Conservation (phyloP, 2,329 filamentous ascomycete genomes). For the Dothistroma pini region DNA sequence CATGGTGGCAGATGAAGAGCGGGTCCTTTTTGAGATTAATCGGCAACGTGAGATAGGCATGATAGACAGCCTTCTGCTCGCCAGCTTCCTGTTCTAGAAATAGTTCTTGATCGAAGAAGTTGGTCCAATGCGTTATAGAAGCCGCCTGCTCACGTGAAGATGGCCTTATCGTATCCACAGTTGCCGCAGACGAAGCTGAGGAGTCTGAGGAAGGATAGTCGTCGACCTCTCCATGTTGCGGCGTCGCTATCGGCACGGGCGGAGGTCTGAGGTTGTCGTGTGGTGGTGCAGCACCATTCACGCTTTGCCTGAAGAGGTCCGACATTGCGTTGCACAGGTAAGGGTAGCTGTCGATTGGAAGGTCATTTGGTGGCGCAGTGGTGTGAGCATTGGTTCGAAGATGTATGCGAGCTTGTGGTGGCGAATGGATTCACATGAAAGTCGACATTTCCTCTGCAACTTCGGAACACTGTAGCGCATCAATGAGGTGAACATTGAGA, state of each 20-base stretch:
- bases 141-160: slow-evolving; percentile 40
- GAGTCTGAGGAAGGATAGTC: slow-evolving; percentile 53
- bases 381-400: slow-evolving; percentile 4
- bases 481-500: not conserved
- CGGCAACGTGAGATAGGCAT: slow-evolving; percentile 85
- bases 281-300: slow-evolving; percentile 10
- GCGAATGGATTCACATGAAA: slow-evolving; percentile 5
- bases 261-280: slow-evolving; percentile 15
- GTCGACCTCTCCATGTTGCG: slow-evolving; percentile 32
- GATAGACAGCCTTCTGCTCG: slow-evolving; percentile 58
- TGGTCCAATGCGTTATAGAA: slow-evolving; percentile 75
- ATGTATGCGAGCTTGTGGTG: not conserved
- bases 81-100: slow-evolving; percentile 56
- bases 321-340: slow-evolving; percentile 25
- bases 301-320: slow-evolving; percentile 27
- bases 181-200: slow-evolving; percentile 84
- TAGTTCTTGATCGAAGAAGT: slow-evolving; percentile 86
- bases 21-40: slow-evolving; percentile 59
- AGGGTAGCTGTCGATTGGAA: not conserved
- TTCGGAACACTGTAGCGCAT: too few relatives aligned
- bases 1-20: slow-evolving; percentile 90
- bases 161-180: slow-evolving; percentile 53
- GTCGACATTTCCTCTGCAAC: not conserved
- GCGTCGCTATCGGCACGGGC: slow-evolving; percentile 21
- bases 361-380: slow-evolving; percentile 1